phyloP scores from a whole-genome alignment of 2,329 filamentous ascomycete species.

The Escovopsis sp. region DNA sequence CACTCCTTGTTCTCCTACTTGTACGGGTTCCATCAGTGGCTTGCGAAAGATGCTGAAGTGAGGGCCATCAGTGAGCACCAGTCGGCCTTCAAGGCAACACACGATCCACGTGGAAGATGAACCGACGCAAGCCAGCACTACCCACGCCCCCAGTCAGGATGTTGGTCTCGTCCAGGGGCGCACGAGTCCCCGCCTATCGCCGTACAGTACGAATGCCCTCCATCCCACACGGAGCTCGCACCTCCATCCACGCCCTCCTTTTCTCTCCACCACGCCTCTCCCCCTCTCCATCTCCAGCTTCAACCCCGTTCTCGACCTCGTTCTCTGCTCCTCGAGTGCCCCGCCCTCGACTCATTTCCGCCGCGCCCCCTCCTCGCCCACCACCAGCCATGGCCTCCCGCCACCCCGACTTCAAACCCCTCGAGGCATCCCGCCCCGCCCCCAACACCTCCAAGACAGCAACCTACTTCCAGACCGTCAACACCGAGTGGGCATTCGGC shows the following conservation, averaged over 20 bases:
- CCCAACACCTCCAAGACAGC: slow-evolving; percentile 36
- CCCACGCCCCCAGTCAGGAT: too few relatives aligned
- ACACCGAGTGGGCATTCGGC: slow-evolving; percentile 51
- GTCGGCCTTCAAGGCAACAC: too few relatives aligned
- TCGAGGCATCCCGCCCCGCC: slow-evolving; percentile 49
- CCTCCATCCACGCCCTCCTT: neutral
- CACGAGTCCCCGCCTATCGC: neutral
- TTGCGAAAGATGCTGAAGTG: too few relatives aligned
- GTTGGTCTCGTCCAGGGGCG: too few relatives aligned
- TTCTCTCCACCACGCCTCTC: neutral
- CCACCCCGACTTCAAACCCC: slow-evolving; percentile 59
- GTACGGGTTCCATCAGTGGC: too few relatives aligned
- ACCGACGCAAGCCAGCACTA: too few relatives aligned
- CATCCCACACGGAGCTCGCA: neutral
- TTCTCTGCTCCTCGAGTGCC: neutral
- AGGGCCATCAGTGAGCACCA: too few relatives aligned
- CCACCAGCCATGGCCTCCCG: neutral
- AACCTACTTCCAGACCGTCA: slow-evolving; percentile 45
- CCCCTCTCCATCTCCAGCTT: neutral
- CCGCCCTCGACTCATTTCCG: neutral
- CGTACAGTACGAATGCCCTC: neutral
- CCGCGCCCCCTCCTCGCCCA: neutral
- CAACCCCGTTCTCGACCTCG: neutral
- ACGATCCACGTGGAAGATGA: too few relatives aligned
- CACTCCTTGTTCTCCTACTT: too few relatives aligned